Conservation (phyloP, 257 asterid genomes). For the Lavandula angustifolia region DNA sequence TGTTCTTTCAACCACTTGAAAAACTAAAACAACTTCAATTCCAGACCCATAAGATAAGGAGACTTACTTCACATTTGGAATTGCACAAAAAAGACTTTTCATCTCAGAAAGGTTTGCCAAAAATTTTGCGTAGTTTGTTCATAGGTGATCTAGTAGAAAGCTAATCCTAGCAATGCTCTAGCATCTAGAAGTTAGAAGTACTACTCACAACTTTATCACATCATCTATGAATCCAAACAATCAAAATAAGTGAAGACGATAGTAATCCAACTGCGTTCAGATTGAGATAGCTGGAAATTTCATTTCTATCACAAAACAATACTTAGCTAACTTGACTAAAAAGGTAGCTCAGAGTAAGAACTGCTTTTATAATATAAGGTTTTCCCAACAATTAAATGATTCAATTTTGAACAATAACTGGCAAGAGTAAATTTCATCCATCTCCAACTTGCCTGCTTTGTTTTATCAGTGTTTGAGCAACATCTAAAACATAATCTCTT, state of each 20-base stretch:
- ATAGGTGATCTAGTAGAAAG: too few species aligned
- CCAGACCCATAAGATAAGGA: not conserved
- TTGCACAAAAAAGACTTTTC: too few species aligned
- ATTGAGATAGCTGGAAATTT: too few species aligned
- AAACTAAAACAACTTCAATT: not conserved
- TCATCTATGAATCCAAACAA: not conserved
- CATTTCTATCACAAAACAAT: too few species aligned
- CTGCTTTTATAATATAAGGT: not conserved
- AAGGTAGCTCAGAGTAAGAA: slow-evolving; percentile 4
- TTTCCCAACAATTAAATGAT: not conserved
- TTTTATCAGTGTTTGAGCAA: not conserved
- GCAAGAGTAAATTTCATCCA: not conserved
- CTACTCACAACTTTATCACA: not conserved
- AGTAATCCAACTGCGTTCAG: not conserved
- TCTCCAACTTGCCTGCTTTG: not conserved
- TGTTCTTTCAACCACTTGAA: not conserved
- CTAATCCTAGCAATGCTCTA: not conserved
- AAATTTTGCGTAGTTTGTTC: too few species aligned
- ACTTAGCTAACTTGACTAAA: not conserved
- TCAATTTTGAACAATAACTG: not conserved
- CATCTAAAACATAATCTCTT: not conserved
- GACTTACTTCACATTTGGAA: too few species aligned
- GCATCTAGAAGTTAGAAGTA: not conserved
- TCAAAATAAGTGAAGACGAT: not conserved
- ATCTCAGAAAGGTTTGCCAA: too few species aligned